These are phyloP conservation scores for Suhomyces guaymorum DNA, from an alignment of 1,139 yeast species.

Conservation along the genomic window DNA sequence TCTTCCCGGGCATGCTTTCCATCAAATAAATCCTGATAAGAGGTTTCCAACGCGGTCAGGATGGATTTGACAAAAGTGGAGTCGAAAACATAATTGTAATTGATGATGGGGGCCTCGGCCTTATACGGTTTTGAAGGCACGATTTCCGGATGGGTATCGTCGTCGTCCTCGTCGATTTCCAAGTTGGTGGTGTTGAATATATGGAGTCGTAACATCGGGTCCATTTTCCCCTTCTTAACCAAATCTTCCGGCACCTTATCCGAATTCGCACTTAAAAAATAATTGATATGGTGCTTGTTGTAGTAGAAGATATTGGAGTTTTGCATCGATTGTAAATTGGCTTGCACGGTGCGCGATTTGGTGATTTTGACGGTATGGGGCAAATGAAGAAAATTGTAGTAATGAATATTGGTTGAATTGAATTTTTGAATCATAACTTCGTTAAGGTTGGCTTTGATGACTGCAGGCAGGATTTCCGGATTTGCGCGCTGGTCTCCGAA, in stretches of 20 bases:
- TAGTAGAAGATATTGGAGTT: conserved; percentile 11
- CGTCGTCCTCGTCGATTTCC: not conserved
- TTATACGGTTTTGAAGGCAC: not conserved
- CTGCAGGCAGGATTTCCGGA: conserved; percentile 8
- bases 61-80: conserved; percentile 4
- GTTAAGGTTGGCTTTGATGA: conserved; percentile 16
- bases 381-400: conserved; percentile 23
- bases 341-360: conserved; percentile 7
- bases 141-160: not conserved
- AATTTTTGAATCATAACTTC: conserved; percentile 27
- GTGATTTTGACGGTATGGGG: conserved; percentile 17
- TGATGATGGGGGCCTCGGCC: not conserved
- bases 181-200: conserved; percentile 12
- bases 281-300: conserved; percentile 15
- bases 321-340: not conserved
- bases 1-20: conserved; percentile 9
- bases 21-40: conserved; percentile 13
- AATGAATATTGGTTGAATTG: conserved; percentile 17
- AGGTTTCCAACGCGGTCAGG: conserved; percentile 3
- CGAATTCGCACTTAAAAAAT: conserved; percentile 11
- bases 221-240: conserved; percentile 2
- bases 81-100: conserved; percentile 8
- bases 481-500: conserved; percentile 22
- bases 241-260: conserved; percentile 4
- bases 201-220: conserved; percentile 16